phyloP scores from a whole-genome alignment of 768 basidiomycete species.

The Calocybe cyanea region DNA sequence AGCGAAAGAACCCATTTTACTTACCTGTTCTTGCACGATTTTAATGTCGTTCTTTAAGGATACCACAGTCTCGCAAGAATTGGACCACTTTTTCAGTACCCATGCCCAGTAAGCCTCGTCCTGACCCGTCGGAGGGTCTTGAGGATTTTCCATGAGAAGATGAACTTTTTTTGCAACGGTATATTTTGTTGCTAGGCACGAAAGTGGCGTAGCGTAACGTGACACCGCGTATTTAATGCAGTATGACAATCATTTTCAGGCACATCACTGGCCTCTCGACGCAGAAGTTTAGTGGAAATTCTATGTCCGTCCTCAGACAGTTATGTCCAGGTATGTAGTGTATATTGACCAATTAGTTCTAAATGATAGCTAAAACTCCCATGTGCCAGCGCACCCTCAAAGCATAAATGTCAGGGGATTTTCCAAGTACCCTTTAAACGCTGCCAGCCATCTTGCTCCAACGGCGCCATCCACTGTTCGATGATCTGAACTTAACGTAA shows the following conservation, averaged over 20 bases:
- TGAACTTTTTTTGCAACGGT: too few relatives aligned
- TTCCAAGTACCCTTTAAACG: slow-evolving; percentile 95
- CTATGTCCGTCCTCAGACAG: too few relatives aligned
- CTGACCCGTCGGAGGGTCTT: slow-evolving; percentile 15
- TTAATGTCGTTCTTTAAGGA: slow-evolving; percentile 29
- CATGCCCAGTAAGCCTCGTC: slow-evolving; percentile 32
- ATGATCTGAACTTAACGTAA: slow-evolving; percentile 93
- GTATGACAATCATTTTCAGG: too few relatives aligned
- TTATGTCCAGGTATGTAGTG: too few relatives aligned
- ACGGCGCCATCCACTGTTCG: slow-evolving; percentile 95
- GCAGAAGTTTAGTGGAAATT: too few relatives aligned
- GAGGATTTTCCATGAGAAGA: slow-evolving; percentile 4
- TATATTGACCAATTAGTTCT: slow-evolving; percentile 15
- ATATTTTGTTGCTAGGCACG: too few relatives aligned
- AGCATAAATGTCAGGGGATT: slow-evolving; percentile 98
- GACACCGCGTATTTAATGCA: too few relatives aligned
- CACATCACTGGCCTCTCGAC: too few relatives aligned
- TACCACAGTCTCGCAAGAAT: slow-evolving; percentile 29
- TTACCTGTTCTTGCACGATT: slow-evolving; percentile 27
- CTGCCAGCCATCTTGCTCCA: slow-evolving; percentile 86
- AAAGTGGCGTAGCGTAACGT: too few relatives aligned
- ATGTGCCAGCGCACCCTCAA: slow-evolving; percentile 32
- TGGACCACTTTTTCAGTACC: slow-evolving; percentile 34
- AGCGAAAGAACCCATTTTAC: not conserved
- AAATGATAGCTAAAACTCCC: slow-evolving; percentile 2